Conservation (phyloP, 1,284 basidiomycete species). For the Naganishia cerealis region DNA sequence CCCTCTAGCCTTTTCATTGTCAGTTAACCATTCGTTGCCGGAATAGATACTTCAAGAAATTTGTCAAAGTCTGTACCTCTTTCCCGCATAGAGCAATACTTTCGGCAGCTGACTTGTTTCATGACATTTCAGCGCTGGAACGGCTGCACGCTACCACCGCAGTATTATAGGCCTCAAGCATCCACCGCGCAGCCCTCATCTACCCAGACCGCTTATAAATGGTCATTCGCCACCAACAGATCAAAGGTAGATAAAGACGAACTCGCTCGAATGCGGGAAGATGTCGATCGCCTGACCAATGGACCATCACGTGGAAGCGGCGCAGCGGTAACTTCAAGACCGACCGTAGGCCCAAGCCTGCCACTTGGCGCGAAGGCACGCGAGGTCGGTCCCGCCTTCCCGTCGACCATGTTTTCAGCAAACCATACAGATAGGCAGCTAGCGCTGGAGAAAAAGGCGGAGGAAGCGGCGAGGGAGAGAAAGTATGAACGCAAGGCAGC, state of each 20-base stretch:
- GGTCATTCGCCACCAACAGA: slow-evolving; percentile 44
- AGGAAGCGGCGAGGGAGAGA: slow-evolving; percentile 39
- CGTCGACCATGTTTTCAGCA: slow-evolving; percentile 36
- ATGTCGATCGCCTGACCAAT: slow-evolving; percentile 36
- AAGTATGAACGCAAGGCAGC: slow-evolving; percentile 38
- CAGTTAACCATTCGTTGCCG: not conserved
- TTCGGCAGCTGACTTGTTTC: not conserved
- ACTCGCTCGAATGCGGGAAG: slow-evolving; percentile 34
- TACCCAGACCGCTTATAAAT: slow-evolving; percentile 48
- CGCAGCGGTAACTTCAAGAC: slow-evolving; percentile 10
- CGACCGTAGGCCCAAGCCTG: slow-evolving; percentile 29
- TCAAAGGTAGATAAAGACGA: slow-evolving; percentile 39
- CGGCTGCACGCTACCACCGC: slow-evolving; percentile 44
- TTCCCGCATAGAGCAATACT: not conserved
- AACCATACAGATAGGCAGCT: slow-evolving; percentile 46
- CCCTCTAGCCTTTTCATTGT: not conserved
- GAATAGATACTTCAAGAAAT: slow-evolving; percentile 47
- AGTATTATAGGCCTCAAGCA: slow-evolving; percentile 41
- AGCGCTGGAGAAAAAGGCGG: slow-evolving; percentile 42
- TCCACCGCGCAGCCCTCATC: slow-evolving; percentile 37
- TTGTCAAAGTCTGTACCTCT: slow-evolving; percentile 42
- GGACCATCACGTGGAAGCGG: slow-evolving; percentile 27
- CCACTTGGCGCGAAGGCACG: slow-evolving; percentile 20
- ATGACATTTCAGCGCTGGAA: slow-evolving; percentile 48
- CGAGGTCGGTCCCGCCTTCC: slow-evolving; percentile 38